Evolutionary conservation across 345 rosid genomes (phyloP).

Genomic region (Citrus australasica): DNA sequence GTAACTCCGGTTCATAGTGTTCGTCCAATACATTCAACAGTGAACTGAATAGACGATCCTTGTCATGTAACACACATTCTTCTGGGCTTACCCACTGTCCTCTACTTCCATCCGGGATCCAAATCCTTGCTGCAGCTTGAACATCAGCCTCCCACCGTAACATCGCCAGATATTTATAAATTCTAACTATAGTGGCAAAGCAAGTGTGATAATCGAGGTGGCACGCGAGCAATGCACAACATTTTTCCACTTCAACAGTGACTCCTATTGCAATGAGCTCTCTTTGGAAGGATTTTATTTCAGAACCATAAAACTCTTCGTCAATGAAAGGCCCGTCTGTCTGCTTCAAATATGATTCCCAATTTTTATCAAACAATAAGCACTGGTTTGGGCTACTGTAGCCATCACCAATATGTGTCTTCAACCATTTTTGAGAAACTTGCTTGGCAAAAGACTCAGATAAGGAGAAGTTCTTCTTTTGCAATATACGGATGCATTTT

Average conservation of each 20-base stretch:
- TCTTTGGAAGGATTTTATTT: slow-evolving; percentile 18
- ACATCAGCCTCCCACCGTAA: slow-evolving; percentile 31
- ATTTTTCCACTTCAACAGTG: slow-evolving; percentile 21
- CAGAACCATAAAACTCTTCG: slow-evolving; percentile 49
- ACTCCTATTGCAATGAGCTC: slow-evolving; percentile 59
- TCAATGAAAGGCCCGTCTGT: slow-evolving; percentile 76
- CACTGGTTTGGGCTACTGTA: too few species aligned
- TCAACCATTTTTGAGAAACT: too few species aligned
- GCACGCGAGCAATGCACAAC: slow-evolving; percentile 33
- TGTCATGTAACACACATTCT: slow-evolving; percentile 47
- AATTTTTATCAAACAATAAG: too few species aligned
- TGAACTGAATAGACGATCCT: slow-evolving; percentile 44
- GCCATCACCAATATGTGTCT: too few species aligned
- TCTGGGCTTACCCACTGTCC: slow-evolving; percentile 50
- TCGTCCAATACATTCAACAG: slow-evolving; percentile 46
- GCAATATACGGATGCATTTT: too few species aligned
- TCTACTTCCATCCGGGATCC: slow-evolving; percentile 46
- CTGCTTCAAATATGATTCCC: too few species aligned
- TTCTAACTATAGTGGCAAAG: slow-evolving; percentile 36
- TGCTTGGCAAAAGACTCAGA: too few species aligned
- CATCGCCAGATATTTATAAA: slow-evolving; percentile 39
- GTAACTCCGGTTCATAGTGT: slow-evolving; percentile 27
- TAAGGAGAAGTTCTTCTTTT: too few species aligned
- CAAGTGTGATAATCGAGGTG: slow-evolving; percentile 39
- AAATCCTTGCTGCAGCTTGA: slow-evolving; percentile 29